phyloP scores from a whole-genome alignment of 2,329 filamentous ascomycete genomes.

The Xylariaceae sp. region DNA sequence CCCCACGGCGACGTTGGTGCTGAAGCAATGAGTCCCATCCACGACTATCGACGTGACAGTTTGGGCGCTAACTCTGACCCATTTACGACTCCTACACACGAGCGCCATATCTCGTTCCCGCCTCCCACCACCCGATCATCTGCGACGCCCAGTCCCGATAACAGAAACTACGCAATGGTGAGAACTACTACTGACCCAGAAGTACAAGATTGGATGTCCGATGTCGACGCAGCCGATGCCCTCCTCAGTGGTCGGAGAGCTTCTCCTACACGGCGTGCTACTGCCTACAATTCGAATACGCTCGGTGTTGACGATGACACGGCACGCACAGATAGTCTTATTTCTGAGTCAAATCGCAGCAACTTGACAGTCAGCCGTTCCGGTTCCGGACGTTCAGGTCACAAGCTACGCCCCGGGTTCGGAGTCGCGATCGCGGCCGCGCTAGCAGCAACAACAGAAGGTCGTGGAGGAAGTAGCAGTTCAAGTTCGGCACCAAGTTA shows the following conservation, averaged over 20 bases:
- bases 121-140: constrained; percentile 33
- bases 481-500: constrained; percentile 40
- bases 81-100: constrained; percentile 44
- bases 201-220: constrained; percentile 55
- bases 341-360: constrained; percentile 52
- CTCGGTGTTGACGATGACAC: constrained; percentile 39
- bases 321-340: constrained; percentile 51
- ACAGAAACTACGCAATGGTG: constrained; percentile 23
- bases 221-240: constrained; percentile 52
- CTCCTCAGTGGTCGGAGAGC: constrained; percentile 43
- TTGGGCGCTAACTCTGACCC: constrained; percentile 40
- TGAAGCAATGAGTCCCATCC: constrained; percentile 23
- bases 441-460: constrained; percentile 24
- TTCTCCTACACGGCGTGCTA: constrained; percentile 16
- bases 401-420: constrained; percentile 33
- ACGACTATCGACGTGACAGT: constrained; percentile 19
- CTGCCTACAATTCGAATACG: constrained; percentile 10
- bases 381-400: constrained; percentile 34
- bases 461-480: constrained; percentile 34
- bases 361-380: constrained; percentile 38
- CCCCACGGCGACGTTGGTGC: constrained; percentile 34
- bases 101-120: constrained; percentile 24
- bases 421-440: constrained; percentile 30
- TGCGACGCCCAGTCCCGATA: constrained; percentile 41
- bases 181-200: constrained; percentile 51